Conservation (phyloP, 306 rosid genomes). For the Medicago arabica region DNA sequence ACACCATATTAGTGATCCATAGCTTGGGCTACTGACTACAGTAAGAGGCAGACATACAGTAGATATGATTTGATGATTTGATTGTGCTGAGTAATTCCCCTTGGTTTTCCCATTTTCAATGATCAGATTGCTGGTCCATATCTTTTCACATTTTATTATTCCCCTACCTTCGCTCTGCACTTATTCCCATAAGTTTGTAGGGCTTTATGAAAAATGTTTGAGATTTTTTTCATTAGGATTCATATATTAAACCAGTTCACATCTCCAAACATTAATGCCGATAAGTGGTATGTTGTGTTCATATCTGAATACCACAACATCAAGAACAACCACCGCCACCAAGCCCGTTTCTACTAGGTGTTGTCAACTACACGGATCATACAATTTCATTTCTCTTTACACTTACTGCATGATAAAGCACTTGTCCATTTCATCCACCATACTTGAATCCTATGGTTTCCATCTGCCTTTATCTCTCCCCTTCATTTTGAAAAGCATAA, state of each 20-base stretch:
- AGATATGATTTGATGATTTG: background rate
- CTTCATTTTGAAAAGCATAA: background rate
- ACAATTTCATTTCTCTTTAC: background rate
- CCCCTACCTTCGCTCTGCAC: background rate
- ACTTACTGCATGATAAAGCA: background rate
- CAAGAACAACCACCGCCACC: background rate
- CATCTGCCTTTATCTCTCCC: background rate
- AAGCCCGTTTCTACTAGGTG: background rate
- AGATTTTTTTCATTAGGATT: background rate
- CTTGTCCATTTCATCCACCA: background rate
- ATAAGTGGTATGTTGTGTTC: background rate
- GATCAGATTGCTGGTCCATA: background rate
- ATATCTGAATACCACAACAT: constrained; percentile 5
- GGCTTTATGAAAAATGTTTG: constrained; percentile 2
- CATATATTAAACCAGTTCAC: background rate
- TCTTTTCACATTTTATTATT: constrained; percentile 6
- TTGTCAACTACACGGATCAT: background rate
- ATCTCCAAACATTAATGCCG: background rate
- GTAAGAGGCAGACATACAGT: background rate
- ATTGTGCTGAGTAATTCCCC: background rate
- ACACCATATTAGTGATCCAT: background rate
- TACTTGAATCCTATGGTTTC: constrained; percentile 1
- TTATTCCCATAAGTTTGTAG: background rate
- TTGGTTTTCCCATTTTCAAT: background rate
- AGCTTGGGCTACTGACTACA: constrained; percentile 5